Percentiles rank a stretch among this genome's conserved stretches.
These are phyloP conservation scores for Alectoria sarmentosa DNA, from an alignment of 495 filamentous ascomycete genomes.

Conservation along the genomic window DNA sequence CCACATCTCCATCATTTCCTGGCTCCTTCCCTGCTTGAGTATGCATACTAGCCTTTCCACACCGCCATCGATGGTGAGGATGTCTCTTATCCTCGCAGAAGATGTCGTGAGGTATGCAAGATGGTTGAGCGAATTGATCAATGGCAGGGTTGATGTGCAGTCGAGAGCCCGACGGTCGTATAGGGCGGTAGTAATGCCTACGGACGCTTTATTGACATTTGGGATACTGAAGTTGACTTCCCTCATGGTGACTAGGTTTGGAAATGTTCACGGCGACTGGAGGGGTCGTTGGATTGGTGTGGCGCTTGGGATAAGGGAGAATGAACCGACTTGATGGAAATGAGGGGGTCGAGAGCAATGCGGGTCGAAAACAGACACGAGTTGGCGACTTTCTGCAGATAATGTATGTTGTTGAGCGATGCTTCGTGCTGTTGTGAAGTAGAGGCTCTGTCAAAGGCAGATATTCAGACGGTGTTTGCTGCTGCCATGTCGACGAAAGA, in stretches of 20 bases:
- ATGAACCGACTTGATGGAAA: constrained; percentile 3
- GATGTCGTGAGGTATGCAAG: constrained; percentile 97
- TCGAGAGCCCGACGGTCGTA: constrained; percentile 96
- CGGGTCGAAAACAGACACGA: not conserved
- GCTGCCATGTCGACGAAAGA: constrained; percentile 15
- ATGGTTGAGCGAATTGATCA: constrained; percentile 98
- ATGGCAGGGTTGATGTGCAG: constrained; percentile 92
- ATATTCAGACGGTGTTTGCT: constrained; percentile 3
- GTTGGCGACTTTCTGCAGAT: not conserved
- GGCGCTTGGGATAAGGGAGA: not conserved
- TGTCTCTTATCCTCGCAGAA: constrained; percentile 95
- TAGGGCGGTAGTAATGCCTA: constrained; percentile 96
- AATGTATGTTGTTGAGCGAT: not conserved
- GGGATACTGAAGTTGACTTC: constrained; percentile 99
- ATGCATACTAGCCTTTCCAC: constrained; percentile 95
- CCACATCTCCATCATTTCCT: constrained; percentile 99
- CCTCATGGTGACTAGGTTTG: constrained; percentile 59
- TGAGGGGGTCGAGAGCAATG: constrained; percentile 10
- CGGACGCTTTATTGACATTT: constrained; percentile 98
- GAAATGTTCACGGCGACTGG: not conserved
- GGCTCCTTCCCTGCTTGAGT: constrained; percentile 89
- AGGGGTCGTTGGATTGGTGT: not conserved
- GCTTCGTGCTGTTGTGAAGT: not conserved
- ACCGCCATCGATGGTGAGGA: constrained; percentile 95
- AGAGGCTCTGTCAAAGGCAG: not conserved